Evolutionary conservation across 768 basidiomycete genomes (phyloP).

Genomic region (Termitomyces sp.): DNA sequence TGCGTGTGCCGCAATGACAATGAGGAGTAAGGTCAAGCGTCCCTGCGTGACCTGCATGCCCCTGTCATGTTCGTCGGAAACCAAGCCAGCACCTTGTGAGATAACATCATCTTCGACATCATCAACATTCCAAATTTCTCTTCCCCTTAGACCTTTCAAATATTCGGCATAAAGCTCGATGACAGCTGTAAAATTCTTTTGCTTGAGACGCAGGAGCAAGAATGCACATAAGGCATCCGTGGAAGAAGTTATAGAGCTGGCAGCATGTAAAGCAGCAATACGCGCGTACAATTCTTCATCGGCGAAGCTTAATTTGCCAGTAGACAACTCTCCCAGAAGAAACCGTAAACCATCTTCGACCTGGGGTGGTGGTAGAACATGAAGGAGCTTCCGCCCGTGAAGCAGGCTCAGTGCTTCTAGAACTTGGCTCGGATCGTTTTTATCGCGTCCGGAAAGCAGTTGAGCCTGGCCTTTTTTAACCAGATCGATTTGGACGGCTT

Average conservation of each 20-base stretch:
- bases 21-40: constrained; percentile 42
- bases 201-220: constrained; percentile 44
- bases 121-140: constrained; percentile 22
- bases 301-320: constrained; percentile 23
- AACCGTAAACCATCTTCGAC: constrained; percentile 36
- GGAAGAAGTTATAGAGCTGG: constrained; percentile 32
- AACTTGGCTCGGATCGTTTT: constrained; percentile 28
- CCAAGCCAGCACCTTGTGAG: constrained; percentile 11
- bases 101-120: constrained; percentile 4
- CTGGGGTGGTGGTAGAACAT: constrained; percentile 41
- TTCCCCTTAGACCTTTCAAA: constrained; percentile 22
- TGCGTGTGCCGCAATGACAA: constrained; percentile 59
- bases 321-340: constrained; percentile 26
- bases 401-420: constrained; percentile 40
- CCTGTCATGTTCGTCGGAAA: constrained; percentile 20
- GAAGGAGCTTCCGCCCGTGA: constrained; percentile 38
- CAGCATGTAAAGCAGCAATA: constrained; percentile 51
- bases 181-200: constrained; percentile 37
- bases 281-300: constrained; percentile 34
- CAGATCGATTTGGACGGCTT: constrained; percentile 17
- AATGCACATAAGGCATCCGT: constrained; percentile 47
- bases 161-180: constrained; percentile 44
- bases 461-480: constrained; percentile 32
- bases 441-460: constrained; percentile 35
- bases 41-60: constrained; percentile 22